phyloP scores from a whole-genome alignment of 768 basidiomycete species.

The Russula emetica region DNA sequence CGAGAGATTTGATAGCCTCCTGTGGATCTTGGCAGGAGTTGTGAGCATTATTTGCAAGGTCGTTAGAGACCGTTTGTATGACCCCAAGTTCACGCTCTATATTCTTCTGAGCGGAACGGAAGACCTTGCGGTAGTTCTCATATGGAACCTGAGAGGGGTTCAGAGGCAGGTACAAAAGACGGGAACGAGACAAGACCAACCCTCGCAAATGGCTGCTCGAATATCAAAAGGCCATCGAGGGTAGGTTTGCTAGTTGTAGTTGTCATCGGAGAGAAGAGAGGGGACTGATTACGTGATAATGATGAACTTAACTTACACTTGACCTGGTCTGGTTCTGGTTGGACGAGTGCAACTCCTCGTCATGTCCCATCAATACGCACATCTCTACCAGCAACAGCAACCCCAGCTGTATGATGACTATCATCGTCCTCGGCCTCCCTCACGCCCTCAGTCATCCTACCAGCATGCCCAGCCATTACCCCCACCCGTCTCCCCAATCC shows the following conservation, averaged over 20 bases:
- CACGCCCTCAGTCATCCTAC: neutral
- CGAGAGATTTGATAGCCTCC: slow-evolving; percentile 57
- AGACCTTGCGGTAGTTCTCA: slow-evolving; percentile 86
- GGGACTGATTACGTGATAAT: slow-evolving; percentile 13
- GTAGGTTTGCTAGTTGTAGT: slow-evolving; percentile 51
- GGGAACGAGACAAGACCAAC: slow-evolving; percentile 40
- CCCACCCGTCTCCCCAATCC: slow-evolving; percentile 9
- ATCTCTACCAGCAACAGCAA: slow-evolving; percentile 19
- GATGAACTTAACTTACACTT: too few species aligned
- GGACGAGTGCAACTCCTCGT: neutral
- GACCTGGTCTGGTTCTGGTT: too few species aligned
- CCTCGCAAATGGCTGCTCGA: slow-evolving; percentile 79
- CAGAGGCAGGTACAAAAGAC: neutral
- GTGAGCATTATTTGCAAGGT: slow-evolving; percentile 50
- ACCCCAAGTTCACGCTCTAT: slow-evolving; percentile 74
- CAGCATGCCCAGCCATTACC: slow-evolving; percentile 6
- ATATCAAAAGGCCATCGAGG: slow-evolving; percentile 68
- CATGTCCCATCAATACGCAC: slow-evolving; percentile 27
- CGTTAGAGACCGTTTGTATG: slow-evolving; percentile 52
- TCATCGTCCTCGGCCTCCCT: neutral
- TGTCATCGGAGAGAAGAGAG: neutral
- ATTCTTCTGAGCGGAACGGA: slow-evolving; percentile 73
- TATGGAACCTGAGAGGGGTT: slow-evolving; percentile 63
- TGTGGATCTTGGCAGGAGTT: slow-evolving; percentile 41
- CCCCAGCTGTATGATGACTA: neutral